Evolutionary conservation across 2,329 filamentous ascomycete species (phyloP).

Genomic region (Aspergillus carbonarius): DNA sequence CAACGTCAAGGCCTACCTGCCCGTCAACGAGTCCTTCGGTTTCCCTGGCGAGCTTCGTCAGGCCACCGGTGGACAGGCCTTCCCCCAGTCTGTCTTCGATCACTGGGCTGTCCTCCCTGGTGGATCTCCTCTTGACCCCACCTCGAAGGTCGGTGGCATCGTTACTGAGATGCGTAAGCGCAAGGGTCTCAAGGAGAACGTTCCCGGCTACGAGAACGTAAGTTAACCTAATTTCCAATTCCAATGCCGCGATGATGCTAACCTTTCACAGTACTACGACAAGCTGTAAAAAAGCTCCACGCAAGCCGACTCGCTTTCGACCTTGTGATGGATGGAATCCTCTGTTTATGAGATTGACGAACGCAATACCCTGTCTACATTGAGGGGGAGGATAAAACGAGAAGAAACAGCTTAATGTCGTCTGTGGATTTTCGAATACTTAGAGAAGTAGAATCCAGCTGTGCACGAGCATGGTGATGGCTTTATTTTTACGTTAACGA

Average conservation of each 20-base stretch:
- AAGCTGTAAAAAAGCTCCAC: conserved; percentile 73
- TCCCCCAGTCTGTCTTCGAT: conserved; percentile 98
- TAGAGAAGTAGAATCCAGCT: conserved; percentile 34
- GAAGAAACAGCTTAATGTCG: conserved; percentile 30
- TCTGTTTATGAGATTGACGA: conserved; percentile 46
- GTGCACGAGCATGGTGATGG: conserved; percentile 29
- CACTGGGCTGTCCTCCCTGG: conserved; percentile 97
- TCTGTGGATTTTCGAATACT: conserved; percentile 31
- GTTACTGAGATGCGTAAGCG: conserved; percentile 93
- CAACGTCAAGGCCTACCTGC: conserved; percentile 97
- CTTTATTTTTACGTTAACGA: conserved; percentile 33
- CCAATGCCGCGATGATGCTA: conserved; percentile 14
- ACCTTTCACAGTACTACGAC: conserved; percentile 79
- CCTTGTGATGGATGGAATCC: conserved; percentile 36
- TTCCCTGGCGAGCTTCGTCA: conserved; percentile 97
- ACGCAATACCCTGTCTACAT: conserved; percentile 38
- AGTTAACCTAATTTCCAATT: conserved; percentile 48
- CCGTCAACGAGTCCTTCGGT: conserved; percentile 96
- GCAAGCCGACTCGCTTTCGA: conserved; percentile 45
- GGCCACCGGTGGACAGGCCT: conserved; percentile 93
- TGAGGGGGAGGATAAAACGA: conserved; percentile 28
- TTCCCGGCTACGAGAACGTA: conserved; percentile 93
- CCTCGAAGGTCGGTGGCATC: conserved; percentile 77
- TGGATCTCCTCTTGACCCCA: conserved; percentile 83
- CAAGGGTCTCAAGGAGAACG: conserved; percentile 98